A percentile compares a stretch with the other conserved stretches of the same genome.
Conservation (phyloP, 2,329 filamentous ascomycete genomes). For the Pseudopithomyces chartarum region DNA sequence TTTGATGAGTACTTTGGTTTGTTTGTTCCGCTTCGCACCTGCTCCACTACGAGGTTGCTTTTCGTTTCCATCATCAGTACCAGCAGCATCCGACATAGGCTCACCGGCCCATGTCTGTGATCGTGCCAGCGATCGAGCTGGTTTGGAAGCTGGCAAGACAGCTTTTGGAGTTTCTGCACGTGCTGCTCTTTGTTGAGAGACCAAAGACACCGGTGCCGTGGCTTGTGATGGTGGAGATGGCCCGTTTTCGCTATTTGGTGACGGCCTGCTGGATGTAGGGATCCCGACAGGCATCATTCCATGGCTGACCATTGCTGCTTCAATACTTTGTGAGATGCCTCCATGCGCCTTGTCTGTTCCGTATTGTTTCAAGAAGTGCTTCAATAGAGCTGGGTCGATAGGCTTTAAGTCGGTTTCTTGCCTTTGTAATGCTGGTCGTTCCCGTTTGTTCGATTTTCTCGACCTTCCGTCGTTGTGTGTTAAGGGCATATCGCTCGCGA, state of each 20-base stretch:
- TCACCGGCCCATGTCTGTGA: slow-evolving; percentile 47
- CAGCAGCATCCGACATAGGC: slow-evolving; percentile 38
- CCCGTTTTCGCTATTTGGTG: background rate
- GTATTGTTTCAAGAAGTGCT: background rate
- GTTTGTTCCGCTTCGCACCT: slow-evolving; percentile 64
- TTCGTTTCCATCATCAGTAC: slow-evolving; percentile 23
- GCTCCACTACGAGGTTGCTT: slow-evolving; percentile 50
- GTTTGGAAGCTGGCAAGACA: slow-evolving; percentile 22
- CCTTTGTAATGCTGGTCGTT: background rate
- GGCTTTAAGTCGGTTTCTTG: background rate
- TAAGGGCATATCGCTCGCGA: slow-evolving; percentile 80
- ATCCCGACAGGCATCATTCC: background rate
- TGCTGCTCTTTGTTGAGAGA: background rate
- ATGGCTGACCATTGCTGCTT: background rate
- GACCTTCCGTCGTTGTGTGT: slow-evolving; percentile 69
- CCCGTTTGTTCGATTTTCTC: slow-evolving; percentile 30
- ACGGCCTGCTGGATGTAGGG: background rate
- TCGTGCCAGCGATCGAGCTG: slow-evolving; percentile 34
- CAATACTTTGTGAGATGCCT: background rate
- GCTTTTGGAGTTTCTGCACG: slow-evolving; percentile 31
- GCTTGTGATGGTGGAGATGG: background rate
- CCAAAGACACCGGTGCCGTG: background rate
- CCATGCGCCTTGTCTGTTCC: background rate
- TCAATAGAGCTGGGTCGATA: background rate
- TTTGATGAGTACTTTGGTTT: slow-evolving; percentile 61